Percentiles rank a stretch among this genome's conserved stretches.
These are phyloP conservation scores for Vanderwaltozyma verrucispora DNA, from an alignment of 805 yeast genomes.

Conservation along the genomic window DNA sequence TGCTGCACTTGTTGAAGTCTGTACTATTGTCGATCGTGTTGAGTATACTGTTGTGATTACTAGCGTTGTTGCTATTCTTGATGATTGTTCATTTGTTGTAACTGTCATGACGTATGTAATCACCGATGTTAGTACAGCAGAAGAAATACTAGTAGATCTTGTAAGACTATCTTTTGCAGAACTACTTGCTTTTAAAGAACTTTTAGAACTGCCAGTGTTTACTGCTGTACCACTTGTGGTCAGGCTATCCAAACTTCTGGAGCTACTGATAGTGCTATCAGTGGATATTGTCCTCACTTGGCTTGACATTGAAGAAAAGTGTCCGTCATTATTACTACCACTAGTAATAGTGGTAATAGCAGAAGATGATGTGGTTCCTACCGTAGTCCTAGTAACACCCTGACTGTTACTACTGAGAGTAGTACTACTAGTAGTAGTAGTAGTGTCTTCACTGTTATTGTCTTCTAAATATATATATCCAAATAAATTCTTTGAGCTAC, in stretches of 20 bases:
- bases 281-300: no score
- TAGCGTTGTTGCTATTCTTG: conserved; percentile 7
- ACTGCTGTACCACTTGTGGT: no score
- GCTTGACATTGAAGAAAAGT: no score
- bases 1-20: not conserved
- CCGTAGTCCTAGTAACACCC: no score
- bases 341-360: no score
- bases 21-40: conserved; percentile 5
- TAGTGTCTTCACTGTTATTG: not conserved
- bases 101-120: conserved; percentile 14
- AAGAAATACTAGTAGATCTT: conserved; percentile 1
- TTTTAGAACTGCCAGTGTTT: no score
- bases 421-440: not conserved
- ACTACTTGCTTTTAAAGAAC: no score
- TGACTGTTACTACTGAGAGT: no score
- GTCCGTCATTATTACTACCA: no score
- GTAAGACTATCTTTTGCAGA: not conserved
- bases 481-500: conserved; percentile 9
- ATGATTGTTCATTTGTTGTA: conserved; percentile 4
- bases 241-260: no score
- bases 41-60: conserved; percentile 11
- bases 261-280: no score
- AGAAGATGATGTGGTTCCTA: no score
- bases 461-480: conserved; percentile 18
- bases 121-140: conserved; percentile 4